Conservation (phyloP, 192 early-diverging fungal species). For the Entrophospora sp. region DNA sequence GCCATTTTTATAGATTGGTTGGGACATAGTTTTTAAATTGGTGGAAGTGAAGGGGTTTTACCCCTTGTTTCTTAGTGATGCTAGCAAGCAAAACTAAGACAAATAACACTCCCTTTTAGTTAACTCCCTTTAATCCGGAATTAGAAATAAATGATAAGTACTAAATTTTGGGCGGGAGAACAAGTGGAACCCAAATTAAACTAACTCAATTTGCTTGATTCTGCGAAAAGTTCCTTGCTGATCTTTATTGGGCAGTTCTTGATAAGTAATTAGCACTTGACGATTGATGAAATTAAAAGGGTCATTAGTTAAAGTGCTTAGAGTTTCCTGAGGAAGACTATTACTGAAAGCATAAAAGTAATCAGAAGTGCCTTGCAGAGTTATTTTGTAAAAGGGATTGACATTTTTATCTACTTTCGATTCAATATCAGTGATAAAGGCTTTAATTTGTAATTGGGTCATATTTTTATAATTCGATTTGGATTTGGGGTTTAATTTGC, state of each 20-base stretch:
- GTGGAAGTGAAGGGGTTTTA: background rate
- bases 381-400: background rate
- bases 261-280: constrained; percentile 6
- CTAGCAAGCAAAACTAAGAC: background rate
- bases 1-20: constrained; percentile 8
- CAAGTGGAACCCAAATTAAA: background rate
- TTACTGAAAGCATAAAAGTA: constrained; percentile 1
- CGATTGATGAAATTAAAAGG: background rate
- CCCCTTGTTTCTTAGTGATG: background rate
- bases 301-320: background rate
- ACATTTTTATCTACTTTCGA: background rate
- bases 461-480: constrained; percentile 3
- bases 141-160: background rate
- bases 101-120: background rate
- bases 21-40: background rate
- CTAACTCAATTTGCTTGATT: background rate
- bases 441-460: constrained; percentile 5
- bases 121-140: background rate
- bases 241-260: background rate
- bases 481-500: background rate
- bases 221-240: background rate
- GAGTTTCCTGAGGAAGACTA: background rate
- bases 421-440: background rate
- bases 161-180: background rate
- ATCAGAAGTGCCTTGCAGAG: background rate